Base-by-base conservation (phyloP, 2,329 filamentous ascomycete species). In the Ophiostoma ulmi region DNA sequence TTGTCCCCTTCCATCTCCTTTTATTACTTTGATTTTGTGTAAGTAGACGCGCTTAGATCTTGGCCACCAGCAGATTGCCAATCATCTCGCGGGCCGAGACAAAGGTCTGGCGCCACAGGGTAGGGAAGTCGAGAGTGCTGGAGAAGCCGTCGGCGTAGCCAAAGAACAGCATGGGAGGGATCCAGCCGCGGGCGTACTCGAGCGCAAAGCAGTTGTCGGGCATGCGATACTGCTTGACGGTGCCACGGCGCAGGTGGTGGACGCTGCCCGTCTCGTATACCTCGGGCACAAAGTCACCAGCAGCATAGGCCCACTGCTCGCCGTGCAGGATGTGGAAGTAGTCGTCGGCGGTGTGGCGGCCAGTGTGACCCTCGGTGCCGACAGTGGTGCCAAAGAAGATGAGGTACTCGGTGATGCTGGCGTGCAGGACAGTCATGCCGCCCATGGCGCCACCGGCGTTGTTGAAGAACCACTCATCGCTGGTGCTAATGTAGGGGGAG, bases 361-460 rank as follows among this genome's bases (percentile, higher is more conserved):
- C 93, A 1, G 88, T 88, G 84, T 97, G 93, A 73, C 93, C 93
- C 81, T 96, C 93, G 14, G 93, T 97, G 76, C 93, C 93, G 75
- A 94, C 81, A 11, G 91, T 86, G 1, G 91, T 92, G 78, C 92
- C 92, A 79, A 95, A 96, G 81, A 96, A 89, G 79, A 96, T 95
- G 75, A 96, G 83, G 81, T 96, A 96, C 80, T 97, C 93, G 26
- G 93, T 96, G 73, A 97, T 84, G 77, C 90, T 94, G 72, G 92
- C 91, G 78, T 96, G 93, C 76, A 96, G 90, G 74, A 96, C 89
- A 79, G 92, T 93, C 93, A 96, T 95, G 77, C 87, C 91, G 70
- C 93, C 93, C 93, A 96, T 97, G 69, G 92, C 92, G 74, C 93
- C 93, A 69, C 93, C 93, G 69, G 92, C 92, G 77, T 96, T 96